Evolutionary conservation across 129 eudicot species (phyloP), one percentile per base, ranked within the genome.

Genomic region (Flaveria linearis): DNA sequence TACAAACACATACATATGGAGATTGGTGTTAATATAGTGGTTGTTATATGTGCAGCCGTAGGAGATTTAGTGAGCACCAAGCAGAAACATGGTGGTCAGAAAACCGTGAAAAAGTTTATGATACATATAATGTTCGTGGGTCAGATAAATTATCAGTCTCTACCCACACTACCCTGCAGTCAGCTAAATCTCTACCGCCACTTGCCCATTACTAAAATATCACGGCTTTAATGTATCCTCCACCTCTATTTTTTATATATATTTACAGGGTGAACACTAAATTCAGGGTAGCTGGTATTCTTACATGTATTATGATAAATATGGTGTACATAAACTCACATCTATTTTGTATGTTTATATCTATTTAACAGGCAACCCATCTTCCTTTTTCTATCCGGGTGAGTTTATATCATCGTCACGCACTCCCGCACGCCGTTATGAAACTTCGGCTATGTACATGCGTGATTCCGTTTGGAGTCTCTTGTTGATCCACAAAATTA

Each of bases 41-140:
- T 17, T 47, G 9, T 17, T 46, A 12, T 3, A 63, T 16, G 2
- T 81, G 82, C 89, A 94, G 99, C 72, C 99, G 97, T 41, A 80
- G 99, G 86, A 81, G 92, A 80, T 94, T 94, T 56, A 97, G 99
- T 51, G 99, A 94, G 84, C 92, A 89, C 76, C 99, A 94, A 82
- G 99, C 97, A 3, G 99, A 91, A 76, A 89, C 90, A 23, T 94
- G 99, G 99, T 91, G 99, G 99, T 91, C 97, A n/a, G 99, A 94
- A 84, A 94, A 91, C 45, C 97, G 94, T 13, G 99, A 94, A 71
- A 91, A 83, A 71, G 99, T 94, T 46, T 91, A 91, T 11, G 96
- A 94, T 79, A 86, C 82, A 72, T 94, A 93, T 82, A 91, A 91
- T 71, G 93, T 89, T 43, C 86, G 94, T 17, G 92, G 97, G 42